phyloP scores from a whole-genome alignment of 2,329 filamentous ascomycete species.

The Aspergillus pseudoviridinutans region DNA sequence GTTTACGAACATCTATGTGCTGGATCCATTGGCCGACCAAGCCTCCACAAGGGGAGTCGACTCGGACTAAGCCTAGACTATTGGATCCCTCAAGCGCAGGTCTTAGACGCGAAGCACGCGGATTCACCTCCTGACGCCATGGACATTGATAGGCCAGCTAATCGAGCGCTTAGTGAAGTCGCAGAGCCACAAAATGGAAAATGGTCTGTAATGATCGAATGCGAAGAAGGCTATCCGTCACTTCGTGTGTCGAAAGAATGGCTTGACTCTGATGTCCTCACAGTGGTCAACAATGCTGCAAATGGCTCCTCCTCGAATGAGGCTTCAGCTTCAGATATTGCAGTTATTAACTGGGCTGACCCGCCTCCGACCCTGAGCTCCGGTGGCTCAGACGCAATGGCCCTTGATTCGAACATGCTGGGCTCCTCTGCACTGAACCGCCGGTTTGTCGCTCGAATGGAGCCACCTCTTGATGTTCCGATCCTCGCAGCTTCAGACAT shows the following conservation, averaged over 20 bases:
- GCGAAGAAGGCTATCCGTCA: constrained; percentile 43
- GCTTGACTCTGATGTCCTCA: constrained; percentile 36
- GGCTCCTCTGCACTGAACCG: constrained; percentile 38
- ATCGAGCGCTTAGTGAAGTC: constrained; percentile 14
- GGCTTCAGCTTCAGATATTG: constrained; percentile 19
- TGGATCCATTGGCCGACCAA: constrained; percentile 39
- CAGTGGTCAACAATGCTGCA: constrained; percentile 17
- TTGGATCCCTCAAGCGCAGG: constrained; percentile 37
- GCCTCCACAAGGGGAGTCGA: constrained; percentile 36
- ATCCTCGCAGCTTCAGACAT: constrained; percentile 40
- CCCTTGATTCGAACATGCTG: constrained; percentile 35
- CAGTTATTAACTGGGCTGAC: constrained; percentile 38
- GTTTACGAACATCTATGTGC: constrained; percentile 39
- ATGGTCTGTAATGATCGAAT: constrained; percentile 41
- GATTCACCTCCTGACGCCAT: constrained; percentile 28
- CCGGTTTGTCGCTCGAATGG: constrained; percentile 42
- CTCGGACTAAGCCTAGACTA: constrained; percentile 42
- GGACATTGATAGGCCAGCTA: constrained; percentile 26
- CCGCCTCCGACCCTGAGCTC: constrained; percentile 34
- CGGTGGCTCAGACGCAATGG: constrained; percentile 33
- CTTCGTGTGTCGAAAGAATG: constrained; percentile 43
- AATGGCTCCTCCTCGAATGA: constrained; percentile 21
- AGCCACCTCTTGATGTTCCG: constrained; percentile 41
- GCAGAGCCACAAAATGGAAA: constrained; percentile 19
- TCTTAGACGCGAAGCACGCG: constrained; percentile 28